Percentiles rank a stretch among this genome's conserved stretches.
phyloP scores from a whole-genome alignment of 2,329 filamentous ascomycete genomes.

The Drechslerella coelobrocha region DNA sequence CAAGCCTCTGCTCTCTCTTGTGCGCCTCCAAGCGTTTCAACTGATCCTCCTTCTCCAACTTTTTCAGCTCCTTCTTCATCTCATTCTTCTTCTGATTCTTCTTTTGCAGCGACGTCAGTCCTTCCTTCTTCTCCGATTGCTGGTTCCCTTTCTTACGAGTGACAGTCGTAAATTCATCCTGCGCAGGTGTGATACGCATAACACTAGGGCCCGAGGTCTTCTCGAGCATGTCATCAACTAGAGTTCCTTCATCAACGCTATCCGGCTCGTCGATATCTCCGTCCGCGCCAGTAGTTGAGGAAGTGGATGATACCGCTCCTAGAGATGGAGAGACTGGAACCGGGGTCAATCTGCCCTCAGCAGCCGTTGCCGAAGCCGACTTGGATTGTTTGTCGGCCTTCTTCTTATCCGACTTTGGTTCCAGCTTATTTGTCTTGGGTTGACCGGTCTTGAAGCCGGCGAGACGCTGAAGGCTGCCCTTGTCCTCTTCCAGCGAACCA shows the following conservation, averaged over 20 bases:
- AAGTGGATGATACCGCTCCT: slow-evolving; percentile 44
- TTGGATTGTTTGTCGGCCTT: slow-evolving; percentile 47
- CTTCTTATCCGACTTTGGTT: slow-evolving; percentile 39
- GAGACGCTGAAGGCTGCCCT: slow-evolving; percentile 46
- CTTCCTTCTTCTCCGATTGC: slow-evolving; percentile 38
- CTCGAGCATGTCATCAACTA: slow-evolving; percentile 46
- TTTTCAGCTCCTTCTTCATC: slow-evolving; percentile 45
- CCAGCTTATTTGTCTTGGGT: slow-evolving; percentile 30
- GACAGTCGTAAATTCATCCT: slow-evolving; percentile 47
- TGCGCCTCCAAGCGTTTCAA: slow-evolving; percentile 38
- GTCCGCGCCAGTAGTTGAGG: slow-evolving; percentile 46
- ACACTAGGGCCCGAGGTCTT: slow-evolving; percentile 37
- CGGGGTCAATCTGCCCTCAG: slow-evolving; percentile 30
- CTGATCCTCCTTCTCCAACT: slow-evolving; percentile 46
- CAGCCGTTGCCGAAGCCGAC: slow-evolving; percentile 8
- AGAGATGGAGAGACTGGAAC: slow-evolving; percentile 39
- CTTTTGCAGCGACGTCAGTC: slow-evolving; percentile 41
- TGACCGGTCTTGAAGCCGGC: slow-evolving; percentile 39
- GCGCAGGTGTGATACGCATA: slow-evolving; percentile 37
- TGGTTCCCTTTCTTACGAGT: slow-evolving; percentile 42
- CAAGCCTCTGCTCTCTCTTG: slow-evolving; percentile 44
- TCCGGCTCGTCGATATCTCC: slow-evolving; percentile 46
- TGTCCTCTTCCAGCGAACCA: slow-evolving; percentile 30
- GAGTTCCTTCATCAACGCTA: slow-evolving; percentile 34
- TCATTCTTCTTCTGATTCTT: slow-evolving; percentile 49